Conservation (phyloP, 1,139 yeast species). For the Geotrichum histeridarum region DNA sequence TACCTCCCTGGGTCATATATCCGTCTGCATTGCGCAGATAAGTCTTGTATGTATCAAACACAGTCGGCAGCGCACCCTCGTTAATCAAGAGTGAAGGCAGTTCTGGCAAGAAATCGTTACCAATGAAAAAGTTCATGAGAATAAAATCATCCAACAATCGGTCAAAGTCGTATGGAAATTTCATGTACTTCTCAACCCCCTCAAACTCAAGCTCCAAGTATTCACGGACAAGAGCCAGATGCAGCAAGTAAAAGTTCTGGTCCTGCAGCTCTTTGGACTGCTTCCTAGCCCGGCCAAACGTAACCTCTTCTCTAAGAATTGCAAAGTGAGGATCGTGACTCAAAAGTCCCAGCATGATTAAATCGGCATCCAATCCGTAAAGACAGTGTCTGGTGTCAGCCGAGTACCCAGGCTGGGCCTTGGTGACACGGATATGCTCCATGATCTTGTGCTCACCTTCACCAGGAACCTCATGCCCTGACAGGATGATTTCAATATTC, state of each 20-base stretch:
- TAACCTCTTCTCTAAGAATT: constrained; percentile 89
- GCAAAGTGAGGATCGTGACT: constrained; percentile 97
- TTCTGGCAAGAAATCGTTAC: constrained; percentile 98
- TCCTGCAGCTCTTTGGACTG: constrained; percentile 56
- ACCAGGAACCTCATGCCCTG: constrained; percentile 98
- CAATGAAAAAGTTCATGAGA: constrained; percentile 86
- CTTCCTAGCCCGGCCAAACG: constrained; percentile 58
- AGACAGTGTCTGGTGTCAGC: constrained; percentile 91
- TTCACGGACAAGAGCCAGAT: constrained; percentile 82
- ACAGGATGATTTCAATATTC: constrained; percentile 70
- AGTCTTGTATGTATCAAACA: constrained; percentile 81
- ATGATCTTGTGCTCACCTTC: constrained; percentile 98
- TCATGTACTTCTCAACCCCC: constrained; percentile 54
- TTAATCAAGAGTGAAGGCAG: constrained; percentile 89
- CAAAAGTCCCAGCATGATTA: constrained; percentile 90
- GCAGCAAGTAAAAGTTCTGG: constrained; percentile 78
- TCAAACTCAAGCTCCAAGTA: constrained; percentile 81
- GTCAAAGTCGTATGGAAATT: constrained; percentile 78
- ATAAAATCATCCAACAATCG: constrained; percentile 88
- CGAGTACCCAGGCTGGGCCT: constrained; percentile 78
- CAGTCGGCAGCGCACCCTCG: constrained; percentile 91
- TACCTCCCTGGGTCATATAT: constrained; percentile 77
- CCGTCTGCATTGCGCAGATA: constrained; percentile 73
- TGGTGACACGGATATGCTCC: constrained; percentile 83
- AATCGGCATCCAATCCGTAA: constrained; percentile 96